These are phyloP conservation scores for Microcos paniculata DNA, from an alignment of 345 rosid species.

Conservation along the genomic window DNA sequence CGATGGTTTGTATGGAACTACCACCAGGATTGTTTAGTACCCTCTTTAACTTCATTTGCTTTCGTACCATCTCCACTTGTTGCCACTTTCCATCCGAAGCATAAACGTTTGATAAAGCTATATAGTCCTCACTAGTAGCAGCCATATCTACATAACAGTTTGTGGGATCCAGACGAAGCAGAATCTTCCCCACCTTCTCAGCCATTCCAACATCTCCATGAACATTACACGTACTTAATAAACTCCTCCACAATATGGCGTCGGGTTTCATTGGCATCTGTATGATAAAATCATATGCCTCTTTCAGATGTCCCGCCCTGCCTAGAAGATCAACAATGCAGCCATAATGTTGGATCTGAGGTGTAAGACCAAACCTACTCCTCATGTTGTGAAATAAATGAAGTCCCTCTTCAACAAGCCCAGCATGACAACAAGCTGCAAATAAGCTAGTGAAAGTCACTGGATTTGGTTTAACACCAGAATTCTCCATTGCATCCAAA, in stretches of 20 bases:
- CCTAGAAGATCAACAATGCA: constrained; percentile 39
- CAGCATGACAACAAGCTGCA: constrained; percentile 55
- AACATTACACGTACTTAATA: constrained; percentile 43
- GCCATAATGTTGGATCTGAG: constrained; percentile 28
- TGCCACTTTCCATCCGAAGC: constrained; percentile 56
- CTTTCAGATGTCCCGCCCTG: constrained; percentile 47
- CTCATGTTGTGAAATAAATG: constrained; percentile 43
- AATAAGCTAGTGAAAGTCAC: constrained; percentile 64
- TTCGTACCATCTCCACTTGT: constrained; percentile 49
- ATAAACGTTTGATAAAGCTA: constrained; percentile 58
- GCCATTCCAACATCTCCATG: constrained; percentile 51
- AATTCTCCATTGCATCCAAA: constrained; percentile 37
- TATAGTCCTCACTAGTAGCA: constrained; percentile 41
- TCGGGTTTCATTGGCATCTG: constrained; percentile 48
- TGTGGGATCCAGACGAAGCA: constrained; percentile 29
- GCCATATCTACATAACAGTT: constrained; percentile 11
- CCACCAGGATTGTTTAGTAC: constrained; percentile 28
- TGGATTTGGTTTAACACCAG: constrained; percentile 48
- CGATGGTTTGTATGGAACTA: constrained; percentile 12
- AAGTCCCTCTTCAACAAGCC: constrained; percentile 54
- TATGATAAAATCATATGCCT: constrained; percentile 44
- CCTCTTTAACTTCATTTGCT: constrained; percentile 32
- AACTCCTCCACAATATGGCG: constrained; percentile 47
- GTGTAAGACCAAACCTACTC: constrained; percentile 27
- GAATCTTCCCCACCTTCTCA: constrained; percentile 47